Conservation (phyloP, 2,329 filamentous ascomycete genomes). For the Alternaria consortialis region DNA sequence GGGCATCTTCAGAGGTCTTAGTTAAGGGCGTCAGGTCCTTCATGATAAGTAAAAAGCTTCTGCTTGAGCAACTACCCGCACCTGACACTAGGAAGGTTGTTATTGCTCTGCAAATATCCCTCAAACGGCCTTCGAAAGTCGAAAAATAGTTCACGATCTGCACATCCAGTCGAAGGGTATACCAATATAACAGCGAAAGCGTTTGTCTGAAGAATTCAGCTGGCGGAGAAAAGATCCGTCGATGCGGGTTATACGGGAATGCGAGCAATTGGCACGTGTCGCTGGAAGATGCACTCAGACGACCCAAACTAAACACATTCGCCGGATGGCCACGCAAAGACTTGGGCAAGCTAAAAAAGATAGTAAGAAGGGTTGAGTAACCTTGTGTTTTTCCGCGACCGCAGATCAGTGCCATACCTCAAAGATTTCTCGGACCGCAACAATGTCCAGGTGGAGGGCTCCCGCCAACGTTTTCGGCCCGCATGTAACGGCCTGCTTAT, state of each 20-base stretch:
- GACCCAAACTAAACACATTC: background rate
- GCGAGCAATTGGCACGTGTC: background rate
- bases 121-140: background rate
- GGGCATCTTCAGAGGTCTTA: background rate
- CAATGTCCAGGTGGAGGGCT: background rate
- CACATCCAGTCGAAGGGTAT: background rate
- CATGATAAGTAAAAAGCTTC: background rate
- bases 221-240: background rate
- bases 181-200: background rate
- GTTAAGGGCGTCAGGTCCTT: background rate
- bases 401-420: background rate
- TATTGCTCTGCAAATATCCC: background rate
- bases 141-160: background rate
- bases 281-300: background rate
- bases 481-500: background rate
- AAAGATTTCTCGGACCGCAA: background rate
- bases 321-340: background rate
- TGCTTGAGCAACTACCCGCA: background rate
- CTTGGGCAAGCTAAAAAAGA: background rate
- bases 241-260: background rate
- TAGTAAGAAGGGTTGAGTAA: no score
- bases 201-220: fast-evolving
- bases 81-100: background rate
- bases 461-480: background rate
- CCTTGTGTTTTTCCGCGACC: background rate